Conservation (phyloP, 257 asterid genomes). For the Ocimum tenuiflorum region DNA sequence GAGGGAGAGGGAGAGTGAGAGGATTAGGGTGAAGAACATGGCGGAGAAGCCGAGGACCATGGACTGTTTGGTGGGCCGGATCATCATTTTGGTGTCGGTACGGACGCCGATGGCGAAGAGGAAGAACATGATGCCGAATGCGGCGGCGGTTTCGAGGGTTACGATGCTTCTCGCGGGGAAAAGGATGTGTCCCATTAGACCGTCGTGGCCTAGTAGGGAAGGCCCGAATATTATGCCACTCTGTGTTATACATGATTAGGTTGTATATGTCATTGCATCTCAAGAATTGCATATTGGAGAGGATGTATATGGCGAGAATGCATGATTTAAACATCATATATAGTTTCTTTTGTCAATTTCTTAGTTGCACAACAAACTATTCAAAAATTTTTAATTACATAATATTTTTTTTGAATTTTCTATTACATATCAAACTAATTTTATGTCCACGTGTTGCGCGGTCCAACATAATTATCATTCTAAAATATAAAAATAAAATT, state of each 20-base stretch:
- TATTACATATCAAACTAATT: too few species aligned
- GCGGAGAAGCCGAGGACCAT: slow-evolving; percentile 32
- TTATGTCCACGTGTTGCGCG: too few species aligned
- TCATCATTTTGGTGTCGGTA: slow-evolving; percentile 41
- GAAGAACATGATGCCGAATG: slow-evolving; percentile 59
- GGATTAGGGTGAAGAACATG: slow-evolving; percentile 17
- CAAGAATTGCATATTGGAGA: too few species aligned
- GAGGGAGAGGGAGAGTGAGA: slow-evolving; percentile 21
- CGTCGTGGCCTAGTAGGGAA: slow-evolving; percentile 44
- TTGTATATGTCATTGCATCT: too few species aligned
- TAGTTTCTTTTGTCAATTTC: too few species aligned
- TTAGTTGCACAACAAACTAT: too few species aligned
- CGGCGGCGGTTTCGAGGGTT: slow-evolving; percentile 42
- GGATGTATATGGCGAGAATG: too few species aligned
- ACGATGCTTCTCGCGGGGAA: slow-evolving; percentile 49
- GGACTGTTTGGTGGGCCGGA: slow-evolving; percentile 42
- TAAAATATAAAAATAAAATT: too few species aligned
- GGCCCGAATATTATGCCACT: slow-evolving; percentile 73
- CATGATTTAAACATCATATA: too few species aligned
- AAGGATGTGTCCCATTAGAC: slow-evolving; percentile 17
- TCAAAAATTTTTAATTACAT: too few species aligned
- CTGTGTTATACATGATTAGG: slow-evolving; percentile 32
- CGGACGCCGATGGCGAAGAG: slow-evolving; percentile 54
- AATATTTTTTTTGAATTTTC: too few species aligned
- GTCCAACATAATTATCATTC: too few species aligned